Evolutionary conservation across 2,329 filamentous ascomycete species (phyloP), one percentile per base, ranked within the genome.

Genomic region (Monosporascus sp.): DNA sequence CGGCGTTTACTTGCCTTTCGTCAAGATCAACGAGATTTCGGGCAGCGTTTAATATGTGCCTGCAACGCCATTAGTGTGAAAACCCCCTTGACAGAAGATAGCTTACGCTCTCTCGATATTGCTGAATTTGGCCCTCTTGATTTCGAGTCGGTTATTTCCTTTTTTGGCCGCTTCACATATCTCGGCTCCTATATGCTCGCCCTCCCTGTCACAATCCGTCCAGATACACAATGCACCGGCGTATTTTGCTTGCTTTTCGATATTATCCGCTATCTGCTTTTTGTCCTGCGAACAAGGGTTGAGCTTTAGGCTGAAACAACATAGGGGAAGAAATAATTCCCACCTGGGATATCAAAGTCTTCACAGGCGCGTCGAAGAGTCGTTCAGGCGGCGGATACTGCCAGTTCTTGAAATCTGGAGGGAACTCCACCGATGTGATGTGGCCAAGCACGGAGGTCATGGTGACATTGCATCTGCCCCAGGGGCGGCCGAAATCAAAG

Each of bases 201-300:
- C 94, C 77, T 99, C 94, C 52, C 92, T 85, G 77, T 99, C 94
- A 71, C 94, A 97, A 78, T 99, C 94, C 1, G 94, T 99, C 94
- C 94, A 99, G 63, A 99, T 97, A 70, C 95, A 93, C 35, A 99
- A 78, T 14, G 86, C 84, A 52, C 79, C 81, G n/a, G 85, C 80
- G 66, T 81, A 80, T 55, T 80, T 80, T 18, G 94, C 93, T 69
- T 96, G 87, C 1, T 80, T 75, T 61, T 87, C 82, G 64, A 99
- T 94, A 66, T 99, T 99, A 35, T 85, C 79, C 9, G 92, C 91
- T 58, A 99, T 87, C 1, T 79, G 74, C 63, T 86, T 86, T 66
- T 92, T 95, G 65, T 92, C 86, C 84, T 92, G 59, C 6, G 31
- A 9, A 26, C 14, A 8, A 17, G 35, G 4, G n/a, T 66, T 51